Percentiles rank a stretch among this genome's conserved stretches.
phyloP scores from a whole-genome alignment of 108 stramenopile genomes.

The Fistulifera solaris region DNA sequence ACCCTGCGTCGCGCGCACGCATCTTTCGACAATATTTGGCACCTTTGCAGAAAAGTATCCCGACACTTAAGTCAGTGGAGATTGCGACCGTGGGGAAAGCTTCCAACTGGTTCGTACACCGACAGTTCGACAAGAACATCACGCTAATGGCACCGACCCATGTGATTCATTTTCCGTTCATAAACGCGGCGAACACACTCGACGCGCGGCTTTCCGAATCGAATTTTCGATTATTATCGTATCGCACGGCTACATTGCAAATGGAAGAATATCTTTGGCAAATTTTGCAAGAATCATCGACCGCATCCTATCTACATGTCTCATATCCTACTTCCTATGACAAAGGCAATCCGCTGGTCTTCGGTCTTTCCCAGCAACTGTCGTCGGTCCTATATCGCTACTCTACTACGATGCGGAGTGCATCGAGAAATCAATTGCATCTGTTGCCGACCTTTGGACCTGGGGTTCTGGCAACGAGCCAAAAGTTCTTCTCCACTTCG shows the following conservation, averaged over 20 bases:
- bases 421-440: no score
- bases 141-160: constrained; percentile 36
- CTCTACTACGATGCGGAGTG: no score
- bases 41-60: constrained; percentile 16
- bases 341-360: neutral
- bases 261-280: constrained; percentile 32
- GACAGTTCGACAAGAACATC: constrained; percentile 20
- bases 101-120: constrained; percentile 22
- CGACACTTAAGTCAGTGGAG: constrained; percentile 22
- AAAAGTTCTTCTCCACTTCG: no score
- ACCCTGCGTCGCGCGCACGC: constrained; percentile 30
- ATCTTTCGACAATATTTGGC: constrained; percentile 23
- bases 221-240: constrained; percentile 17
- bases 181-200: neutral
- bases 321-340: neutral
- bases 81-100: constrained; percentile 27
- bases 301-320: no score
- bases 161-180: constrained; percentile 22
- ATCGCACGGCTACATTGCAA: constrained; percentile 21
- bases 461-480: no score
- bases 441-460: no score
- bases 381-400: neutral
- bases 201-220: neutral
- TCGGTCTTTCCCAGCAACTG: constrained; percentile 5
- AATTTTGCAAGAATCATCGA: neutral